Evolutionary conservation across 306 rosid species (phyloP).

Genomic region (Macrotyloma uniflorum): DNA sequence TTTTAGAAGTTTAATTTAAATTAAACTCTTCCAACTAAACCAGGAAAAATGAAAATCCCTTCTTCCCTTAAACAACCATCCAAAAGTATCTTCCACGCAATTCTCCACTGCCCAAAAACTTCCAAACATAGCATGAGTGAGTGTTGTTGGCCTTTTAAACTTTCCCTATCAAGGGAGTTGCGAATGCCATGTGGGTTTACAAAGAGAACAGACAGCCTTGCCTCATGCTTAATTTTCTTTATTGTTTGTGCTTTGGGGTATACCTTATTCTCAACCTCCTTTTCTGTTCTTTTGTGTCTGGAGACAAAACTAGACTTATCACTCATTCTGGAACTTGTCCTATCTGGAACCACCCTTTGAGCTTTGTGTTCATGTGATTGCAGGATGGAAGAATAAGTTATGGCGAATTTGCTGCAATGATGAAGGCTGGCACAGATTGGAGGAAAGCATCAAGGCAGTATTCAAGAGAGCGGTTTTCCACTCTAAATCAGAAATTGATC

Average conservation of each 20-base stretch:
- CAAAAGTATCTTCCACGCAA: neutral
- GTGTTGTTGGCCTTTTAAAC: neutral
- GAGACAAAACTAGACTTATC: neutral
- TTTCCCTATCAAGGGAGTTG: neutral
- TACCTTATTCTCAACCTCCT: neutral
- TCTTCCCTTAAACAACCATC: neutral
- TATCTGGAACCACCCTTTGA: conserved; percentile 9
- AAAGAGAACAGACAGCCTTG: neutral
- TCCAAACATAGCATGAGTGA: neutral
- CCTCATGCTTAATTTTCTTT: neutral
- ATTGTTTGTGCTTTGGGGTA: neutral
- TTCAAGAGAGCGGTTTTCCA: conserved; percentile 87
- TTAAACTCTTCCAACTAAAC: neutral
- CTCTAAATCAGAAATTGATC: conserved; percentile 67
- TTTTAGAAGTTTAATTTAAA: neutral
- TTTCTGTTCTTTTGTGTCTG: neutral
- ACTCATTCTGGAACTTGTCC: neutral
- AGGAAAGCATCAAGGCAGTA: conserved; percentile 95
- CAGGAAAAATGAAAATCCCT: neutral
- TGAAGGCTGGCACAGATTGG: conserved; percentile 97
- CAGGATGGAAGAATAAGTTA: conserved; percentile 94
- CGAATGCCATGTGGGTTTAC: neutral
- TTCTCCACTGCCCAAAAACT: neutral
- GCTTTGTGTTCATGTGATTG: conserved; percentile 11
- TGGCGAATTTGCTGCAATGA: conserved; percentile 85